Conservation (phyloP, 192 early-diverging fungal genomes). For the Podila epicladia region DNA sequence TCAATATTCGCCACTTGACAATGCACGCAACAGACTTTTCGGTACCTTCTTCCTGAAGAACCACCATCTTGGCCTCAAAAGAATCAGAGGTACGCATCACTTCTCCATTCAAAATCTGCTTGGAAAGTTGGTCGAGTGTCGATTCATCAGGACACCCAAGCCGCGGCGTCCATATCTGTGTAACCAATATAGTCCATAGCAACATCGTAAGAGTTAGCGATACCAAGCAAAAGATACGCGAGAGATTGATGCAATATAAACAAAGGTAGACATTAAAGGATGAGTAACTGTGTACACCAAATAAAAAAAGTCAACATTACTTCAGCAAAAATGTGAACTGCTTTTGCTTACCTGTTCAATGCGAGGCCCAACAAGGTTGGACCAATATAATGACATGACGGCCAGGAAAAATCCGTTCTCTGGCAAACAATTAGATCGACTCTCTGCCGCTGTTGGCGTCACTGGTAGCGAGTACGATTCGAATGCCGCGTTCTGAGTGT, state of each 20-base stretch:
- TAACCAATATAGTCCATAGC: not conserved
- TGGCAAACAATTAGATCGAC: conserved; percentile 47
- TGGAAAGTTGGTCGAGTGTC: conserved; percentile 48
- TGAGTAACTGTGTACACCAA: no score
- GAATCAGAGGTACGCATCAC: conserved; percentile 52
- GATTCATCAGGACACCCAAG: conserved; percentile 49
- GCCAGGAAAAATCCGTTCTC: conserved; percentile 63
- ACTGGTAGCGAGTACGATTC: conserved; percentile 45
- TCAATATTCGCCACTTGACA: not conserved
- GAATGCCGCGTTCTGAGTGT: conserved; percentile 23
- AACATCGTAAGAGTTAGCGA: conserved; percentile 12
- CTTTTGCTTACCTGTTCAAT: conserved; percentile 55
- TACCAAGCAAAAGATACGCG: conserved; percentile 3
- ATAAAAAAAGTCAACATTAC: conserved; percentile 20
- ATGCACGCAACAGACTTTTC: not conserved
- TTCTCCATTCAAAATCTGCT: conserved; percentile 63
- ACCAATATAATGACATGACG: conserved; percentile 63
- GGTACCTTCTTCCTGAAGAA: conserved; percentile 55
- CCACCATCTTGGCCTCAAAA: conserved; percentile 60
- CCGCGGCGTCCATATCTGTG: conserved; percentile 45
- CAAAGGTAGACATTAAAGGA: not conserved
- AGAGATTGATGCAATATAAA: not conserved
- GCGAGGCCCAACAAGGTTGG: conserved; percentile 62
- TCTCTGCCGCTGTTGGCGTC: conserved; percentile 42
- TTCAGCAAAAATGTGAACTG: conserved; percentile 18